A percentile compares a stretch with the other conserved stretches of the same genome.
These are phyloP conservation scores for Farysia itapuensis DNA, from an alignment of 1,284 basidiomycete species.

Conservation along the genomic window DNA sequence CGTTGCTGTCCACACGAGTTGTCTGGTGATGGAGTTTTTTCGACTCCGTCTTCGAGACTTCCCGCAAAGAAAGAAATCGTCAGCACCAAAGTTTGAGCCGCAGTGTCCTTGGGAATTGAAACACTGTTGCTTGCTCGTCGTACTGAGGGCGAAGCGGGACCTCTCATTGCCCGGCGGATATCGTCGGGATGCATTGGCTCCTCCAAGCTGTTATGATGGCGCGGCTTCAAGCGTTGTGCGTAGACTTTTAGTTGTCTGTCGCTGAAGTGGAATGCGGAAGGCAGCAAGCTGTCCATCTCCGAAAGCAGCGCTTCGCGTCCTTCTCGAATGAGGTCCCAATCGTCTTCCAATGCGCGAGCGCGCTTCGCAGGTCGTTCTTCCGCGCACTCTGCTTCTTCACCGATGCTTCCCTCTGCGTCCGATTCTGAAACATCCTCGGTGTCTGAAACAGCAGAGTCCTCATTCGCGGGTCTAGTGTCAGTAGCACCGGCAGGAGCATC, in stretches of 20 bases:
- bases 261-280: conserved; percentile 20
- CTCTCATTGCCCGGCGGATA: conserved; percentile 1
- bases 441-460: conserved; percentile 4
- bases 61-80: conserved; percentile 24
- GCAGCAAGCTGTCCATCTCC: conserved; percentile 13
- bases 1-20: conserved; percentile 1
- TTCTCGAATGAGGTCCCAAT: conserved; percentile 3
- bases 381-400: neutral
- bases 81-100: conserved; percentile 5
- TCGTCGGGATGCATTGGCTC: conserved; percentile 14
- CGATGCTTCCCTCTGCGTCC: neutral
- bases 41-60: conserved; percentile 6
- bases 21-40: conserved; percentile 1
- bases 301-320: conserved; percentile 10
- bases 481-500: conserved; percentile 17
- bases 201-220: conserved; percentile 28
- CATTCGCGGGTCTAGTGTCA: conserved; percentile 1
- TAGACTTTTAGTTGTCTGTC: conserved; percentile 18
- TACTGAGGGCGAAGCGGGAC: too few relatives aligned
- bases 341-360: neutral
- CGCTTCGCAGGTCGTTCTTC: neutral
- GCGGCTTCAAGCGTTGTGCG: conserved; percentile 21
- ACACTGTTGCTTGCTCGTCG: neutral
- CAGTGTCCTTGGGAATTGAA: neutral
- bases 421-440: conserved; percentile 2